Conservation (phyloP, 192 early-diverging fungal genomes). For the Phlyctochytrium planicorne region DNA sequence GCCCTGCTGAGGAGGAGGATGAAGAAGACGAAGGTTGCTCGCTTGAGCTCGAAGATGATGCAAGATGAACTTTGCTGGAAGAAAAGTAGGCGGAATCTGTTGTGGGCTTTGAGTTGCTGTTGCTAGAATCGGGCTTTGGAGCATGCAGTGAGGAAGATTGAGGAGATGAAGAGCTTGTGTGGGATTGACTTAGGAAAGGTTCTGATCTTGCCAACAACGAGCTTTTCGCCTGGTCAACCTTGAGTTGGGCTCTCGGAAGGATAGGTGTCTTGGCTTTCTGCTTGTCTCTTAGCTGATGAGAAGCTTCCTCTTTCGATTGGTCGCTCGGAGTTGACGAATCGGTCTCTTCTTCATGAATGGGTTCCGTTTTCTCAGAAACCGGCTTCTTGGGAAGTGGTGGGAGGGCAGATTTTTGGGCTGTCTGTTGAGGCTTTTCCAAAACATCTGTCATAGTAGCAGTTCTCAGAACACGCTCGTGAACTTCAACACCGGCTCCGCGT, state of each 20-base stretch:
- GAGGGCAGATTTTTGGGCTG: not conserved
- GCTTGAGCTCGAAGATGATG: not conserved
- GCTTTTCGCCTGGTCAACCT: no score
- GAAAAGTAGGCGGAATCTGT: not conserved
- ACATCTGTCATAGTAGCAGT: not conserved
- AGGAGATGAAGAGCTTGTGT: not conserved
- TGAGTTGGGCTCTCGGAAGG: not conserved
- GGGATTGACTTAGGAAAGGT: not conserved
- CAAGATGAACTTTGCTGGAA: not conserved
- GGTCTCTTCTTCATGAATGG: not conserved
- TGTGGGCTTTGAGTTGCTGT: not conserved
- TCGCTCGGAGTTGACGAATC: not conserved
- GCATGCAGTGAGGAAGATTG: no score
- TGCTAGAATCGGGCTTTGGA: no score
- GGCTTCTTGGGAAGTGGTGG: not conserved
- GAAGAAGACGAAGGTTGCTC: not conserved
- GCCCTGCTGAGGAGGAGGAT: not conserved
- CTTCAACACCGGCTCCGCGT: conserved; percentile 7
- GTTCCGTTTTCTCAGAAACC: not conserved
- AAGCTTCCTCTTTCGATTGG: not conserved
- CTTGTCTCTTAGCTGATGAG: not conserved
- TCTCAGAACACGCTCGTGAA: conserved; percentile 5
- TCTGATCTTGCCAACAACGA: no score
- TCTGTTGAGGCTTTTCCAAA: not conserved
- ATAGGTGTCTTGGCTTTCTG: not conserved